These are phyloP conservation scores for Herpetospermum pedunculosum DNA, from an alignment of 306 rosid species.

Conservation along the genomic window DNA sequence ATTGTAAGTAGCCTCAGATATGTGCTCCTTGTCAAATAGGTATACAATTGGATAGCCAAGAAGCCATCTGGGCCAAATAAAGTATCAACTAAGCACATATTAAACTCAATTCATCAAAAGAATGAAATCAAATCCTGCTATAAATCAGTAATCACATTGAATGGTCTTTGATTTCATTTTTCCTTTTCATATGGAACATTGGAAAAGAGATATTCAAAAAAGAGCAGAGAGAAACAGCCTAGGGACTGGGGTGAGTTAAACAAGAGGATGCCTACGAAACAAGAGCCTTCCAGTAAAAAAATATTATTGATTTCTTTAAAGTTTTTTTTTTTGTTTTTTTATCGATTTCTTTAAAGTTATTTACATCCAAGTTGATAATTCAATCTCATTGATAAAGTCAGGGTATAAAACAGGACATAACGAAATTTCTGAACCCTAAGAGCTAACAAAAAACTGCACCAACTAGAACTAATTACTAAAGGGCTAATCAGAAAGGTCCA, in stretches of 20 bases:
- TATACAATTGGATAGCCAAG: conserved; percentile 86
- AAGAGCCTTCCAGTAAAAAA: not conserved
- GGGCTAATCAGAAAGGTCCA: not conserved
- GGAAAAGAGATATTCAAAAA: not conserved
- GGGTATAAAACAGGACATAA: not conserved
- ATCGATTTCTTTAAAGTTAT: not conserved
- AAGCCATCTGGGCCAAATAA: conserved; percentile 67
- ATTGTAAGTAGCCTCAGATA: conserved; percentile 52
- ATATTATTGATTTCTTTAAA: not conserved
- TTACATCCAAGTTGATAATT: not conserved
- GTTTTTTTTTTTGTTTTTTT: no score
- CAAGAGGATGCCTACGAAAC: not conserved
- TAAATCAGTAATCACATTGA: not conserved
- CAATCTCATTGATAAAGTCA: not conserved
- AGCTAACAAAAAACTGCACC: not conserved
- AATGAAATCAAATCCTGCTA: not conserved
- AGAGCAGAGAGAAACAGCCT: not conserved
- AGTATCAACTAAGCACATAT: not conserved
- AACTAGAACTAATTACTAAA: not conserved
- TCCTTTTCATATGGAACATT: not conserved
- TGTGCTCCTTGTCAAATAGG: conserved; percentile 57
- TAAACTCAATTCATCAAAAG: not conserved
- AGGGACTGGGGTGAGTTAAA: not conserved
- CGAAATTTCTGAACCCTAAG: not conserved
- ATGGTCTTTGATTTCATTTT: not conserved